A percentile compares a stretch with the other conserved stretches of the same genome.
Evolutionary conservation across 208 protist genomes (phyloP).

Genomic region (Acanthamoeba castellanii): DNA sequence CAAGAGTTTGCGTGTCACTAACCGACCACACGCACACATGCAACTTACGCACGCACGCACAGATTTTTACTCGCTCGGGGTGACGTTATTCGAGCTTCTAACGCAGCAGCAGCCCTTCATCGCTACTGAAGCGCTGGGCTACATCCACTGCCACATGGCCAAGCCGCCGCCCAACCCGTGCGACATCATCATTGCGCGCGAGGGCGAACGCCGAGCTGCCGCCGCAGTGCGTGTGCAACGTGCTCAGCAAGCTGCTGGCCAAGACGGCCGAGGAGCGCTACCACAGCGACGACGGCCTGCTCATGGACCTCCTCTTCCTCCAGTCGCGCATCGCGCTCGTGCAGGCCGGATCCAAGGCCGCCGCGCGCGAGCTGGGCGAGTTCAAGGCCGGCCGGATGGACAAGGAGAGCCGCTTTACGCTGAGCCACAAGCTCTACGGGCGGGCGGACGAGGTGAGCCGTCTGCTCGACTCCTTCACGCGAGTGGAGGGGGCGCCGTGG

Average conservation of each 20-base stretch:
- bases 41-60: not conserved
- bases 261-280: conserved; percentile 67
- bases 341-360: not conserved
- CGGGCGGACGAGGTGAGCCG: not conserved
- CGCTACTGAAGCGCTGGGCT: not conserved
- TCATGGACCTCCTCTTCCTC: conserved; percentile 39
- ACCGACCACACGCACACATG: not conserved
- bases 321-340: not conserved
- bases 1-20: not conserved
- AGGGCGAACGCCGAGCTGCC: conserved; percentile 27
- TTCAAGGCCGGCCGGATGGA: conserved; percentile 65
- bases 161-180: conserved; percentile 39
- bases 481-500: not conserved
- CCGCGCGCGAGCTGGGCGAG: not conserved
- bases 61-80: conserved; percentile 62
- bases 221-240: conserved; percentile 20
- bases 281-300: conserved; percentile 45
- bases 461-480: not conserved
- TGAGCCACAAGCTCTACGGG: conserved; percentile 33
- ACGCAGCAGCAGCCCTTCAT: conserved; percentile 62
- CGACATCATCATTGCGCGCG: conserved; percentile 3
- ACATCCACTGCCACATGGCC: conserved; percentile 72
- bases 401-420: conserved; percentile 21
- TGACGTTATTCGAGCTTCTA: conserved; percentile 63
- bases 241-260: conserved; percentile 63